Evolutionary conservation across 352 stramenopile species (phyloP).

Genomic region (Pythium aristosporum): DNA sequence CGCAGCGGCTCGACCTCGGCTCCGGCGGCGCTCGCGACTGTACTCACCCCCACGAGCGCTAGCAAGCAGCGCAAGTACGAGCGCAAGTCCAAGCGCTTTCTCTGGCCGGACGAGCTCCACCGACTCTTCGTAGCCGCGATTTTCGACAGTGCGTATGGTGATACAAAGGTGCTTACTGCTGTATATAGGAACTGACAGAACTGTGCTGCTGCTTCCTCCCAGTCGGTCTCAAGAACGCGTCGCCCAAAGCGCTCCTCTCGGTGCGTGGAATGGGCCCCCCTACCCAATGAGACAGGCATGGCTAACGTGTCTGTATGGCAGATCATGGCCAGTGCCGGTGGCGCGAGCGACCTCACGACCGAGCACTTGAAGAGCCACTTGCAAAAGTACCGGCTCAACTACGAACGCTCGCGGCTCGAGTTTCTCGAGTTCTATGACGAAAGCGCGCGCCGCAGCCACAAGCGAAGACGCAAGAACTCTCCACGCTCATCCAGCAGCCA

Average conservation of each 20-base stretch:
- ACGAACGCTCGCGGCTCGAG: conserved; percentile 79
- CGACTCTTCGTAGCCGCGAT: conserved; percentile 87
- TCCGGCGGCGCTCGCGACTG: neutral
- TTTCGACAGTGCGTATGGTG: conserved; percentile 59
- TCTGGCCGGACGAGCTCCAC: conserved; percentile 87
- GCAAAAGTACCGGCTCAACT: conserved; percentile 89
- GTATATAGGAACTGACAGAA: neutral
- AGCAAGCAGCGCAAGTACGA: conserved; percentile 89
- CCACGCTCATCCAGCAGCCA: conserved; percentile 1
- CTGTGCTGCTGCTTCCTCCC: neutral
- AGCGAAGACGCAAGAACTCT: conserved; percentile 37
- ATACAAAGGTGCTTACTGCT: no score
- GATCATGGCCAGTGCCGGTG: conserved; percentile 66
- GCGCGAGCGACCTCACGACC: conserved; percentile 66
- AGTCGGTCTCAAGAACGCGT: conserved; percentile 87
- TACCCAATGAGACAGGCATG: neutral
- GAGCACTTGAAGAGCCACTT: conserved; percentile 88
- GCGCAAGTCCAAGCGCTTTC: conserved; percentile 86
- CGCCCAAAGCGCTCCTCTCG: conserved; percentile 72
- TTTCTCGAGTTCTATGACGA: conserved; percentile 87
- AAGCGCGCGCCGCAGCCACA: conserved; percentile 38
- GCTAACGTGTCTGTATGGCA: neutral
- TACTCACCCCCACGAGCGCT: conserved; percentile 13
- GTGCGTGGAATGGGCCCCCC: conserved; percentile 28
- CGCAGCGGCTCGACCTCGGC: conserved; percentile 6